Base-by-base conservation (phyloP, 768 basidiomycete genomes). In the Lyophyllum shimeji region DNA sequence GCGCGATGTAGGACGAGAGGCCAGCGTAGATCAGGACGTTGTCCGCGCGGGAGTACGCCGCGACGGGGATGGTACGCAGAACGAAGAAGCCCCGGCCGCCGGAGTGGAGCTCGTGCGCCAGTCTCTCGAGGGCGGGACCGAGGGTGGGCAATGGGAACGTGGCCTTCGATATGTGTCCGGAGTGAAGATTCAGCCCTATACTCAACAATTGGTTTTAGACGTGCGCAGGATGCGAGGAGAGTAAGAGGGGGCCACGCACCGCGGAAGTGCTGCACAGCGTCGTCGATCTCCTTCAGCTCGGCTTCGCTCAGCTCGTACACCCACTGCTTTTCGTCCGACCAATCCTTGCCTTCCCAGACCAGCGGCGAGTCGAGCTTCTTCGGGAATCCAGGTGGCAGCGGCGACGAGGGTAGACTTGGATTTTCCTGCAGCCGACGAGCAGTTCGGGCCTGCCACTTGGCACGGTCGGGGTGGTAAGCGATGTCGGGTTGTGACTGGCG, bases 311-410 rank as follows among this genome's bases (percentile, higher is more conserved):
- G 65, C 1, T 69, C 63, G 55, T 71, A 74, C 4, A 74, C 75
- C 74, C 75, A 77, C 56, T 76, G 67, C 31, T 68, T 68, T 51
- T 76, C 74, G 42, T 68, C 67, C 23, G 67, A 68, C 70, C 71
- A 78, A 53, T 78, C 75, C 21, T 71, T 72, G 2, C 76, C 74
- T 63, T 78, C 74, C 76, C 76, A 78, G 18, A 76, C 76, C 8
- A 76, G 63, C 0, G 73, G 70, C 1, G 72, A 73, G 7, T 70
- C 61, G 11, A 75, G 50, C 44, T 68, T 70, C 37, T 54, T 53
- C 0, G 76, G 76, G 54, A 74, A 78, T 0, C 76, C 73, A 17
- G 59, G 57, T 2, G 75, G 75, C 3, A 78, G 57, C 0, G 65
- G 52, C 2, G 65, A 63, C 3, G 49, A 58, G 6, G 59, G 67